Evolutionary conservation across 176 grass and related monocot genomes (phyloP).

Genomic region (Cymbopogon citratus): DNA sequence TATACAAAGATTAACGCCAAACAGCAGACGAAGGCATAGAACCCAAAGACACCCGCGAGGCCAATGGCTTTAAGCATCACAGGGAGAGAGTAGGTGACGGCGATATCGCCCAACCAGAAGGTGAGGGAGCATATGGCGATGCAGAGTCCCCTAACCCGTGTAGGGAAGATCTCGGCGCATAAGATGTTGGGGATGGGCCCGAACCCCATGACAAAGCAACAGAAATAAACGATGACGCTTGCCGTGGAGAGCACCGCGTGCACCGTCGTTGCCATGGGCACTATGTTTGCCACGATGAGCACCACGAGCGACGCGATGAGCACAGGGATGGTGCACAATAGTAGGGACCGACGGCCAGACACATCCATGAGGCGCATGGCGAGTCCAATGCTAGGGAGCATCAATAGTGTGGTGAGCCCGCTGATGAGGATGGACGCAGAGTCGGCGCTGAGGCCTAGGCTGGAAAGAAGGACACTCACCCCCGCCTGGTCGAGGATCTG

Average conservation of each 20-base stretch:
- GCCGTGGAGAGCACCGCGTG: conserved; percentile 67
- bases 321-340: conserved; percentile 68
- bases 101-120: conserved; percentile 75
- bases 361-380: conserved; percentile 97
- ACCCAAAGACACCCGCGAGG: conserved; percentile 54
- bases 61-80: conserved; percentile 61
- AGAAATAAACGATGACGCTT: conserved; percentile 73
- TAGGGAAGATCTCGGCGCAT: conserved; percentile 81
- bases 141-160: conserved; percentile 55
- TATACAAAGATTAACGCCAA: conserved; percentile 51
- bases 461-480: conserved; percentile 55
- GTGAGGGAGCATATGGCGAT: conserved; percentile 78
- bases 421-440: conserved; percentile 79
- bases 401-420: conserved; percentile 58
- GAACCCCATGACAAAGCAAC: conserved; percentile 91
- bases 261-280: conserved; percentile 28
- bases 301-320: conserved; percentile 43
- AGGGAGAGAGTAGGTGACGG: conserved; percentile 67
- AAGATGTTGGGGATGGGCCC: conserved; percentile 90
- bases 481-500: conserved; percentile 89
- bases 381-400: conserved; percentile 70
- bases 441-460: conserved; percentile 49
- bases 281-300: conserved; percentile 46
- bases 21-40: conserved; percentile 70
- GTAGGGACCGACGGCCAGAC: conserved; percentile 50